Percentiles rank a stretch among this genome's conserved stretches.
Evolutionary conservation across 2,329 filamentous ascomycete species (phyloP).

Genomic region (Colletotrichum abscissum): DNA sequence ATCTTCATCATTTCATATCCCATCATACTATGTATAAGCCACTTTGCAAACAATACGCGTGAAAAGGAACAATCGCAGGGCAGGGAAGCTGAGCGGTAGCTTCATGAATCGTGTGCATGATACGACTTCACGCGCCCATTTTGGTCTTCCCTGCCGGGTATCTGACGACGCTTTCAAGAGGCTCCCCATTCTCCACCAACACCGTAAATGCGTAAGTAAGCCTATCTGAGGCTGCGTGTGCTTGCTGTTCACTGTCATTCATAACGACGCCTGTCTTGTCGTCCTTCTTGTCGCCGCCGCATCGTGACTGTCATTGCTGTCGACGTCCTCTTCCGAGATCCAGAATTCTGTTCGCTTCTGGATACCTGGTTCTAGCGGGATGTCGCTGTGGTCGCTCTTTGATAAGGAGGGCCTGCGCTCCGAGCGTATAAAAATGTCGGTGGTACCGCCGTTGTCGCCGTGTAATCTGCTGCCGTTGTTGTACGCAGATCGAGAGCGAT

Average conservation of each 20-base stretch:
- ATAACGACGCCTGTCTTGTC: background rate
- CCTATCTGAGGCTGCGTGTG: background rate
- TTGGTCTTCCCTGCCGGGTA: slow-evolving; percentile 21
- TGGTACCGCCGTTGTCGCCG: slow-evolving; percentile 22
- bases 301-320: background rate
- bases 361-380: slow-evolving; percentile 37
- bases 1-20: slow-evolving; percentile 21
- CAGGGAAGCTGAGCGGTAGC: background rate
- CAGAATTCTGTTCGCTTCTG: slow-evolving; percentile 39
- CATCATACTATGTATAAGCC: background rate
- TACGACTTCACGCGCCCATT: background rate
- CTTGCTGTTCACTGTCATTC: background rate
- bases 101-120: background rate
- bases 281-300: background rate
- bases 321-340: slow-evolving; percentile 33
- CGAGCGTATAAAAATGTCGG: slow-evolving; percentile 31
- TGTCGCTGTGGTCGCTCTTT: slow-evolving; percentile 39
- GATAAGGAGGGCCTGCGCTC: slow-evolving; percentile 18
- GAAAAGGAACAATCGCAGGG: slow-evolving; percentile 9
- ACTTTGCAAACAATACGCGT: background rate
- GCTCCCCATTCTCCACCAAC: background rate
- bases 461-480: slow-evolving; percentile 32
- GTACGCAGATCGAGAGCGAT: slow-evolving; percentile 23
- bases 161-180: slow-evolving; percentile 7
- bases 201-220: slow-evolving; percentile 11